Percentiles rank a stretch among this genome's conserved stretches.
These are phyloP conservation scores for Emergomyces africanus DNA, from an alignment of 2,329 filamentous ascomycete species.

Conservation along the genomic window DNA sequence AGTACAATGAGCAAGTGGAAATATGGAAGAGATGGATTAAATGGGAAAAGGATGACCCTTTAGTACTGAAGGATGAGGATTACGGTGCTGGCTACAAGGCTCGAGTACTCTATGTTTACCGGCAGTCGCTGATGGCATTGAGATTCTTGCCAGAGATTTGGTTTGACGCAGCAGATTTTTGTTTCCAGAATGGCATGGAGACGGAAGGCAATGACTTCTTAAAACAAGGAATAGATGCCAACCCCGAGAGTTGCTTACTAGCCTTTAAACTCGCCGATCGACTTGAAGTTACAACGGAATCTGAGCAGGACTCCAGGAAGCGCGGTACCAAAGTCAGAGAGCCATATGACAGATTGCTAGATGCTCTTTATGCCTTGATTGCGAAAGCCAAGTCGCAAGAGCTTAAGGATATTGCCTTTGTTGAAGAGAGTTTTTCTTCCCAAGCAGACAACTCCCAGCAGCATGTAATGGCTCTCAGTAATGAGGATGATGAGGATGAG, in stretches of 20 bases:
- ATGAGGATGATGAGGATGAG: conserved; percentile 39
- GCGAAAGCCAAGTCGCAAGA: conserved; percentile 57
- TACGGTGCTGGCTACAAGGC: conserved; percentile 53
- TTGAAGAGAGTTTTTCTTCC: conserved; percentile 43
- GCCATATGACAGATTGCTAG: conserved; percentile 70
- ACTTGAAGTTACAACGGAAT: conserved; percentile 64
- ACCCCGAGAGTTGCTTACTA: conserved; percentile 84
- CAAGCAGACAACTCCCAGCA: conserved; percentile 24
- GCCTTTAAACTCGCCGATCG: conserved; percentile 83
- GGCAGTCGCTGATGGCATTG: conserved; percentile 83
- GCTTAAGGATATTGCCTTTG: conserved; percentile 44
- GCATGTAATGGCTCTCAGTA: conserved; percentile 18
- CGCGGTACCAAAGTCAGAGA: conserved; percentile 63
- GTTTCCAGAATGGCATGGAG: conserved; percentile 61
- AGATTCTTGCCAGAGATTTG: conserved; percentile 94
- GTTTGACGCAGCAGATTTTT: conserved; percentile 91
- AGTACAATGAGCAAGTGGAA: conserved; percentile 71
- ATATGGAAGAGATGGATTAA: conserved; percentile 89
- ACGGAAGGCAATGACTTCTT: conserved; percentile 68
- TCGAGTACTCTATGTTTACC: conserved; percentile 80
- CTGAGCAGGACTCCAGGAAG: conserved; percentile 55
- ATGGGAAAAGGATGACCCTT: conserved; percentile 88
- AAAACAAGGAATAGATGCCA: conserved; percentile 69
- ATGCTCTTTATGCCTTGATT: conserved; percentile 77
- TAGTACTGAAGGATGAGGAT: conserved; percentile 77